A percentile compares a stretch with the other conserved stretches of the same genome.
Evolutionary conservation across 2,329 filamentous ascomycete species (phyloP).

Genomic region (Akanthomyces uredinophilus): DNA sequence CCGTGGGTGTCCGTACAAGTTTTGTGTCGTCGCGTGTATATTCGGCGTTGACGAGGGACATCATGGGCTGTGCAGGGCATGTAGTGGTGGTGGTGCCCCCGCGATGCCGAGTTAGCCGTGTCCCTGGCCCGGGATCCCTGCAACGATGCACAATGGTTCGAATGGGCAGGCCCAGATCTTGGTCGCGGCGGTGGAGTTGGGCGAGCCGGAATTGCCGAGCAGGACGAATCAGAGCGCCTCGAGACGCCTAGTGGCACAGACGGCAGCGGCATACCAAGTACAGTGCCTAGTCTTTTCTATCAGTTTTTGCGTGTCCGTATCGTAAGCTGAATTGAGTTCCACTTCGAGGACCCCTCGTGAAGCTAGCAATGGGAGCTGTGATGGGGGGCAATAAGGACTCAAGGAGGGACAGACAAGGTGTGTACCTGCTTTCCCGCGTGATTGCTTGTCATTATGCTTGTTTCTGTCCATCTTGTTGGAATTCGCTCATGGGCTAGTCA

Average conservation of each 20-base stretch:
- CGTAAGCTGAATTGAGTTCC: conserved; percentile 1
- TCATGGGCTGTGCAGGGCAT: background rate
- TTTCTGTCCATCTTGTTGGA: no score
- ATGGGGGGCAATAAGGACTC: background rate
- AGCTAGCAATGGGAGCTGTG: background rate
- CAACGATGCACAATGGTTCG: background rate
- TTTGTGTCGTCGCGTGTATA: no score
- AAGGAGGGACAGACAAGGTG: background rate
- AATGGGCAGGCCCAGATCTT: background rate
- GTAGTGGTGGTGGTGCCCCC: background rate
- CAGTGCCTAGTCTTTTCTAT: background rate
- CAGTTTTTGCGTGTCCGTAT: no score
- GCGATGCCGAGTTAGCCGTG: conserved; percentile 11
- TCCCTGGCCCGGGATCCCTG: background rate
- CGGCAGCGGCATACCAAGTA: background rate
- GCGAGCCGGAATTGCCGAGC: background rate
- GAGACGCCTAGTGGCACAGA: background rate
- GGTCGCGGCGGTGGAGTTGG: background rate
- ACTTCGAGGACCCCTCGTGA: background rate
- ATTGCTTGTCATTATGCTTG: background rate
- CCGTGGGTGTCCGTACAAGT: no score
- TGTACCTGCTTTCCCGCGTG: background rate
- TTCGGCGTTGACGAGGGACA: background rate
- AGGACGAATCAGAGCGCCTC: conserved; percentile 3
- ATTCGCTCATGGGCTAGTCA: no score